Evolutionary conservation across 2,329 filamentous ascomycete species (phyloP), one percentile per base, ranked within the genome.

Genomic region (Lasiodiplodia sp.): DNA sequence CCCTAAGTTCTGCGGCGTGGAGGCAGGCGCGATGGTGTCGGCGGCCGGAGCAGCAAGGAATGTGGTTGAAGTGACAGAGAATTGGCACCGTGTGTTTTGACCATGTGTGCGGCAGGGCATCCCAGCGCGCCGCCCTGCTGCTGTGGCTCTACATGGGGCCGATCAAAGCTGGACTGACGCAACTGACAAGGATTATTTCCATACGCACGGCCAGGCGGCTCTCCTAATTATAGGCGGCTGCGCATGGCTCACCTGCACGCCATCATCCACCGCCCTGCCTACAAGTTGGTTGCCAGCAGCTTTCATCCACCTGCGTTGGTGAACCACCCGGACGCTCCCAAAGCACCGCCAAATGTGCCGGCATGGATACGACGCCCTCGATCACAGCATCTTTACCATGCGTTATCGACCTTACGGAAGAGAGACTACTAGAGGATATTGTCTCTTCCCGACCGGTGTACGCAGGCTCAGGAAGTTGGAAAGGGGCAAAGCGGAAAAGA

Each of bases 11-110:
- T 60, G 56, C 40, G 37, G 58, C 58, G 58, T 23, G 57, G 28
- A 37, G 44, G 57, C 8, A 64, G 44, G 60, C 60, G 60, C 60
- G 60, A 64, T 64, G 60, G 60, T 60, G 55, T 60, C 56, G 56
- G 56, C 56, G 56, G 56, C 56, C 56, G 56, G 56, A 49, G 44
- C 44, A 47, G 44, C 47, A 64, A 64, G 60, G 60, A 64, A 64
- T 64, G 60, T 52, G 28, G 60, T 64, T 64, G 60, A 49, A 44
- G 51, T 14, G 23, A 23, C 56, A 63, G 58, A 64, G 60, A 64
- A 64, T 52, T 64, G 60, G 60, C 60, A 64, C 58, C 44, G 49
- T 44, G 38, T 47, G 60, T 52, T 64, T 37, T 64, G 51, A 52
- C 38, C 38, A 62, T 52, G 47, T 51, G 60, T 64, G 60, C 60